Evolutionary conservation across 345 rosid species (phyloP).

Genomic region (Physaria fendleri): DNA sequence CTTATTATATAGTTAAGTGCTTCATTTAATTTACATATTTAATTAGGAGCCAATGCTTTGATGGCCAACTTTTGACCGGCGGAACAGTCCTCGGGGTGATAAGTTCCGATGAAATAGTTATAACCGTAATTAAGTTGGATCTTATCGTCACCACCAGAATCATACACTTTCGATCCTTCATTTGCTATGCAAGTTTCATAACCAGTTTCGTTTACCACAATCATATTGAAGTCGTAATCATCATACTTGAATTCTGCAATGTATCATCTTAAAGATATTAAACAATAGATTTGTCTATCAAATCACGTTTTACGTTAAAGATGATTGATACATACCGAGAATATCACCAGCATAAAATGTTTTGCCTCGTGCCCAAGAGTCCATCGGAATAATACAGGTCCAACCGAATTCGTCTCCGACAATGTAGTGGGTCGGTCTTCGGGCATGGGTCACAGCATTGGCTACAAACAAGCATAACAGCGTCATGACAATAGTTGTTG

Average conservation of each 20-base stretch:
- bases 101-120: slow-evolving; percentile 14
- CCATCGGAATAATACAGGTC: not conserved
- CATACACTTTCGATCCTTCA: not conserved
- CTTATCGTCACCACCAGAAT: not conserved
- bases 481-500: not conserved
- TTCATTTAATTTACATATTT: not conserved
- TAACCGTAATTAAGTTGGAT: not conserved
- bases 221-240: not conserved
- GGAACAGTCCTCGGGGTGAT: not conserved
- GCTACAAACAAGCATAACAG: not conserved
- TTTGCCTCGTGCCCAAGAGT: slow-evolving; percentile 14
- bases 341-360: slow-evolving; percentile 20
- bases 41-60: not conserved
- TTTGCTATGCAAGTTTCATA: not conserved
- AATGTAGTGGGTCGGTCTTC: not conserved
- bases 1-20: not conserved
- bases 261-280: not conserved
- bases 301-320: not conserved
- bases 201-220: slow-evolving; percentile 9
- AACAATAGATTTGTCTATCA: not conserved
- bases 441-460: not conserved
- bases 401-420: slow-evolving; percentile 7
- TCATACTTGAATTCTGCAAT: slow-evolving; percentile 10
- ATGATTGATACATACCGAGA: slow-evolving; percentile 8
- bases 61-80: not conserved